Evolutionary conservation across 768 basidiomycete genomes (phyloP), one percentile per base, ranked within the genome.

Genomic region (Lactarius hatsudake): DNA sequence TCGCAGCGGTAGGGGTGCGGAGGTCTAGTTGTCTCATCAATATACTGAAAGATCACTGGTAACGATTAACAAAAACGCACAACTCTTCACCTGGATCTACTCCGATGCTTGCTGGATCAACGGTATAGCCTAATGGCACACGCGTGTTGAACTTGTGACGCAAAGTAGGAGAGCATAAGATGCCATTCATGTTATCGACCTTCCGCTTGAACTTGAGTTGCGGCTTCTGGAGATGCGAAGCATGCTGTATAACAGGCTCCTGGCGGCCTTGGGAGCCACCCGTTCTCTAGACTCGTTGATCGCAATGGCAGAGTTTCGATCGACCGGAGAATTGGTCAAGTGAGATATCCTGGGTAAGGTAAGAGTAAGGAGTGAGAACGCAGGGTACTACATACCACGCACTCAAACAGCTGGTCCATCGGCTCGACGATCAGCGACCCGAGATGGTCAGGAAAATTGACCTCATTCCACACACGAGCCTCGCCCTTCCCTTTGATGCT

Each of bases 371-470:
- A 13, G 10, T 1, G 23, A 36, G 6, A 34, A 7, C 5, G 26
- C 3, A 15, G 40, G 60, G 62, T 20, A 62, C 17, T 30, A 76
- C 87, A 77, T 72, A 91, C 94, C 5, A 93, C 91, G 61, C 86
- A 83, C 77, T 99, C 97, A 66, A 97, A 76, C 61, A 98, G 75
- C 57, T 84, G 82, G 74, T 99, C 96, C 82, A 96, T 85, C 0
- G 86, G 80, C 73, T 94, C 93, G n/a, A 93, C 89, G 2, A 96
- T 82, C 26, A 86, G 76, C 20, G 85, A 80, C 70, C 90, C 84
- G 75, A 94, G 96, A 70, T 85, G 86, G 75, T 97, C 96, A 38
- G 92, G 77, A 3, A 96, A 83, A 77, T 95, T 91, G 71, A 97
- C 94, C 73, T 91, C 84, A 63, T 80, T 84, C 63, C 83, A 80